phyloP scores from a whole-genome alignment of 225 moss, liverwort and hornwort genomes.

The Straminergon stramineum region DNA sequence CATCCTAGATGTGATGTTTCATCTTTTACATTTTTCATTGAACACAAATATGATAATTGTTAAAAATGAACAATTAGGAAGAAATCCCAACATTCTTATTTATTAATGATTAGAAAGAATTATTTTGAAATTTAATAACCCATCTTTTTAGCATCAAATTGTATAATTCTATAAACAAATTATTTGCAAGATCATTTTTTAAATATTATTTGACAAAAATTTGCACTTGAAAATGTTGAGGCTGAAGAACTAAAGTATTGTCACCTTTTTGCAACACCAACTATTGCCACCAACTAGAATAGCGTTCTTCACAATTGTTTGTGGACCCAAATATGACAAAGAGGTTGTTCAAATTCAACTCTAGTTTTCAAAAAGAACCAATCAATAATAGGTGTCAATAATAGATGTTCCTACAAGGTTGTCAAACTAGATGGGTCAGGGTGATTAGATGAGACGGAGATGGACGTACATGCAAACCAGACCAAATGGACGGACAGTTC shows the following conservation, averaged over 20 bases:
- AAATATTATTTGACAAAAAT: not conserved
- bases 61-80: not conserved
- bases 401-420: not conserved
- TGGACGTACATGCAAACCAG: no score
- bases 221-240: not conserved
- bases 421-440: no score
- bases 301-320: accelerated
- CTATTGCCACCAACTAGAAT: not conserved
- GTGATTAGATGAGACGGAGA: no score
- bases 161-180: not conserved
- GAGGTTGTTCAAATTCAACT: no score
- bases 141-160: not conserved
- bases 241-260: accelerated
- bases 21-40: not conserved
- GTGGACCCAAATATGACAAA: not conserved
- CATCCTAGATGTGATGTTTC: accelerated
- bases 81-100: not conserved
- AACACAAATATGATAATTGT: not conserved
- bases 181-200: not conserved
- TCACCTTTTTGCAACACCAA: not conserved
- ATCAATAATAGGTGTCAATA: not conserved
- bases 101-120: not conserved
- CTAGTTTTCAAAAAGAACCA: no score
- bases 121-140: not conserved
- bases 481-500: no score